phyloP scores from a whole-genome alignment of 306 rosid genomes.

The Vicia villosa region DNA sequence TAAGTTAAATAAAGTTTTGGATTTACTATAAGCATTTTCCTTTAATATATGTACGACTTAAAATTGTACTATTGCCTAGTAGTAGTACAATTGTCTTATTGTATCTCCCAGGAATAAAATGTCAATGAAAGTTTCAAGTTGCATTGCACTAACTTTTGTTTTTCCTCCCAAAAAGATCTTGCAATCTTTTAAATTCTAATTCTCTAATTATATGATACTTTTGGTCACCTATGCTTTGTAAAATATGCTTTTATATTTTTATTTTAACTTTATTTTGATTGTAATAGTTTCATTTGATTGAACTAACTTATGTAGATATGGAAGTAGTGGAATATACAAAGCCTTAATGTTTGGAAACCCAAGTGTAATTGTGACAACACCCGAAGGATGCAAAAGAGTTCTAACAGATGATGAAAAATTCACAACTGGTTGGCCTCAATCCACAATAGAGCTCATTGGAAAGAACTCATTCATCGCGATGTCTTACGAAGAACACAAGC shows the following conservation, averaged over 20 bases:
- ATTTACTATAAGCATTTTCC: background rate
- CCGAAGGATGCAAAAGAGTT: slow-evolving; percentile 72
- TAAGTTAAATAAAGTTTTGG: background rate
- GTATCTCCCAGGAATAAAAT: slow-evolving; percentile 11
- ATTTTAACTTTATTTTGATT: background rate
- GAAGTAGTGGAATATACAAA: slow-evolving; percentile 74
- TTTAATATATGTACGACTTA: background rate
- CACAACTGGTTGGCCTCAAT: slow-evolving; percentile 75
- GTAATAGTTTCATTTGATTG: background rate
- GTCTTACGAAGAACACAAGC: slow-evolving; percentile 73
- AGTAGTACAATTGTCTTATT: slow-evolving; percentile 24
- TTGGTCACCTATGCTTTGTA: background rate
- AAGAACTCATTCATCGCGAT: slow-evolving; percentile 71
- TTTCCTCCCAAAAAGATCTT: background rate
- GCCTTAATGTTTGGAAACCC: slow-evolving; percentile 82
- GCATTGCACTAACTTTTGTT: background rate
- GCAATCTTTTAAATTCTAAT: background rate
- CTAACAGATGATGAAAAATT: slow-evolving; percentile 79
- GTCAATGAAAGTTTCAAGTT: slow-evolving; percentile 11
- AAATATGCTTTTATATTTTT: slow-evolving; percentile 4
- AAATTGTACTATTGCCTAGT: background rate
- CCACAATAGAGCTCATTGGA: slow-evolving; percentile 76
- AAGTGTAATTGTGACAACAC: slow-evolving; percentile 69
- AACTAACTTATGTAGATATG: slow-evolving; percentile 53
- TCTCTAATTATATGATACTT: background rate